Base-by-base conservation (phyloP, 1,139 yeast genomes). In the Yamadazyma membranifaciens region DNA sequence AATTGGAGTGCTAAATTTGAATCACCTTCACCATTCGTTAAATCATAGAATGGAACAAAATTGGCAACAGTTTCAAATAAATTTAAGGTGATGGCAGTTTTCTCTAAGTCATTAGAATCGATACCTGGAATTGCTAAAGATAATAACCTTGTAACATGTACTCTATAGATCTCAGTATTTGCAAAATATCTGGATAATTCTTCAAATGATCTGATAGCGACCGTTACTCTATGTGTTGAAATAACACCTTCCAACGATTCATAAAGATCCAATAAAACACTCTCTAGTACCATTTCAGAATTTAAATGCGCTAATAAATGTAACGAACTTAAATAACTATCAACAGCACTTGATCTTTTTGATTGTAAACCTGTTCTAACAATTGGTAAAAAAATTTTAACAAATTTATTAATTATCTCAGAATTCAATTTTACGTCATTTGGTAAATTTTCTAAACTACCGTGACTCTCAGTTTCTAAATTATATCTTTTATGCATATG, bases 221-320 rank as follows among this genome's bases (percentile, higher is more conserved):
- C 82, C 29, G 78, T 70, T 1, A 91, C 80, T 54, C 98, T 72
- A 56, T 92, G 97, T 2, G 89, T 84, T 2, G 89, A 81, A 33
- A 87, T 85, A 17, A 88, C 83, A 20, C 87, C 83, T 45, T 85
- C 86, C 33, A 92, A 67, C 0, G 97, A 85, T 14, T 89, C 89
- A 59, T 92, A 94, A 11, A 88, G 71, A 51, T 91, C 97, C 28
- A 83, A 62, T 34, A 92, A 62, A 3, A 87, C 68, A 35, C 67
- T 65, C 37, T 89, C 95, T 37, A 87, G 63, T 0, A 89, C 80
- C 36, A 67, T 51, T 28, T 73, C 65, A 0, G 96, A 84, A 6
- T 78, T 69, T 38, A 91, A 60, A 48, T 76, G 80, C 2, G 92
- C 82, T 35, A 91, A 62, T 14, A 80, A 70, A 32, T 82, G 81